Evolutionary conservation across 805 yeast genomes (phyloP), one percentile per base, ranked within the genome.

Genomic region (Starmerella apicola): DNA sequence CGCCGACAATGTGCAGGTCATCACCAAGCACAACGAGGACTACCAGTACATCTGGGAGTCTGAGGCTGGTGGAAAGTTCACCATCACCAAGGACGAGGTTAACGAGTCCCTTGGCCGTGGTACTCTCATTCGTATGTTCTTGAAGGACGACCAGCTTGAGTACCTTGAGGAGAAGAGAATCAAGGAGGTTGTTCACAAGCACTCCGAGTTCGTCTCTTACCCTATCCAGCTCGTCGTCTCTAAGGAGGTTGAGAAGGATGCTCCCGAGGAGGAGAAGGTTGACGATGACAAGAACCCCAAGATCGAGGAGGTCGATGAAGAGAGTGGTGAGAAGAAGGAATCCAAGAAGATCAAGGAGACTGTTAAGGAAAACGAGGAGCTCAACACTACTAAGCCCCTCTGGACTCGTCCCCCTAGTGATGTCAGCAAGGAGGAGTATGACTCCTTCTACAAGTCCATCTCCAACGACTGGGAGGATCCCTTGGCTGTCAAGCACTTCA

Each of bases 401-500:
- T 91, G 99, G 99, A 91, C 98, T 54, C 84, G 97, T 76, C 81
- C 79, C 74, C 98, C 99, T 66, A 69, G 88, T 57, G 99, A 91
- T 51, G 94, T 91, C 55, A 76, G 95, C 51, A 86, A 84, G 73
- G 98, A 91, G 53, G 99, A 91, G 71, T 91, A 91, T 76, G 88
- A 91, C 60, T 93, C 97, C 45, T 91, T 91, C 81, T 91, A 91
- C 82, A 91, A 91, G 74, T 85, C 97, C 37, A 91, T 91, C 61
- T 86, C 98, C 42, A 91, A 91, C 70, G 99, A 91, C 70, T 91
- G 98, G 98, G 98, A 91, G 73, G 98, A 91, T 65, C 99, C 95
- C 69, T 77, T 91, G 64, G 96, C 96, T 54, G 97, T 91, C 55
- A 91, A 91, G 77, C 99, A 91, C 72, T 91, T 91, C 76, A 83